A percentile compares a stretch with the other conserved stretches of the same genome.
These are phyloP conservation scores for Gracilaria gracilis DNA, from an alignment of 23 red algal species.

Conservation along the genomic window DNA sequence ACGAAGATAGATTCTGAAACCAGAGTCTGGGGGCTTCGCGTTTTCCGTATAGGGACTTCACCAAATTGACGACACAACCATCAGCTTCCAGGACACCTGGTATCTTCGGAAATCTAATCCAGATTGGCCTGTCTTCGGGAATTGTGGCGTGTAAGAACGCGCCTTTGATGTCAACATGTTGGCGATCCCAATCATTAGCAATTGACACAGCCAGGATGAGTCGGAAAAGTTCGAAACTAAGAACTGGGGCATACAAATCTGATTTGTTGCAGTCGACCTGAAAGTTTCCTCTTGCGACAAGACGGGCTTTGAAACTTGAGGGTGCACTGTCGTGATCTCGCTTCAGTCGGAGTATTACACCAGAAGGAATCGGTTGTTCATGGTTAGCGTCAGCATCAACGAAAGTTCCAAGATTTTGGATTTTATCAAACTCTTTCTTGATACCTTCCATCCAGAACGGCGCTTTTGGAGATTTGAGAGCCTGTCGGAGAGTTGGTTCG, in stretches of 20 bases:
- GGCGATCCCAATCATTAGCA: neutral
- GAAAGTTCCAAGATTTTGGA: too few species aligned
- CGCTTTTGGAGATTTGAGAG: too few species aligned
- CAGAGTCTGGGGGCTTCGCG: neutral
- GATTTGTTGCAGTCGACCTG: neutral
- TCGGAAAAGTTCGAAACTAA: conserved; percentile 12
- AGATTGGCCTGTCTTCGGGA: conserved; percentile 18
- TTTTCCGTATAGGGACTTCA: neutral
- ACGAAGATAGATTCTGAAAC: neutral
- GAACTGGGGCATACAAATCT: conserved; percentile 28
- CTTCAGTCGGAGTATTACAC: neutral
- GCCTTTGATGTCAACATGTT: conserved; percentile 20
- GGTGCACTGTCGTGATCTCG: neutral
- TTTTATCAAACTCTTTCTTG: too few species aligned
- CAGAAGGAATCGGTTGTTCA: neutral
- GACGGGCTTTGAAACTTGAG: conserved; percentile 4
- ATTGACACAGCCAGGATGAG: neutral
- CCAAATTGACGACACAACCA: neutral
- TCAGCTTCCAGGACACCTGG: neutral
- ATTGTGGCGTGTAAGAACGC: neutral
- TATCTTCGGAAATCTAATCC: neutral
- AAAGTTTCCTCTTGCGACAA: conserved; percentile 23
- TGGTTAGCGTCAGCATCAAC: neutral
- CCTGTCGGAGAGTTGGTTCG: too few species aligned
- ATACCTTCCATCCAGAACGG: too few species aligned